Percentiles rank a stretch among this genome's conserved stretches.
Conservation (phyloP, 1,284 basidiomycete species). For the Tylopilus sp. region DNA sequence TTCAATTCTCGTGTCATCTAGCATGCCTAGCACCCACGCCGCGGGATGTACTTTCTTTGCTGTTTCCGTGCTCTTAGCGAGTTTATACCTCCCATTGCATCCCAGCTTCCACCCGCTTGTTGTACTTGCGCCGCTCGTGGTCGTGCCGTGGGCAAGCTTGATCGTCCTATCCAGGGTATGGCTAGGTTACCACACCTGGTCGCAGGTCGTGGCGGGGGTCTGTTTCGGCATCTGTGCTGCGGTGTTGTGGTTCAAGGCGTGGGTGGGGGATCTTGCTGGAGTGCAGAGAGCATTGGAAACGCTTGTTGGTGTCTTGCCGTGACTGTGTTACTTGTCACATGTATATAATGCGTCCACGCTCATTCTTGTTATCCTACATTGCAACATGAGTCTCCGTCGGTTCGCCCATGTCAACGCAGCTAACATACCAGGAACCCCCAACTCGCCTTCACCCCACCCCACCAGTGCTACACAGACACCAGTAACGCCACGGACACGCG, state of each 20-base stretch:
- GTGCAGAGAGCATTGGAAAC: conserved; percentile 18
- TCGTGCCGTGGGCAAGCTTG: conserved; percentile 50
- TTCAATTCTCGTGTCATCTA: conserved; percentile 32
- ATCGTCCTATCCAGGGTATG: conserved; percentile 70
- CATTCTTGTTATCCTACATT: conserved; percentile 10
- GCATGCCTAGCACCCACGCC: conserved; percentile 89
- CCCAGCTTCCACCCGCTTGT: conserved; percentile 38
- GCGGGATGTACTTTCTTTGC: conserved; percentile 72
- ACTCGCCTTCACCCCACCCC: conserved; percentile 36
- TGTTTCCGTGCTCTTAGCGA: conserved; percentile 62
- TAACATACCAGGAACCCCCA: conserved; percentile 25
- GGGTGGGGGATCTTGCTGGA: conserved; percentile 36
- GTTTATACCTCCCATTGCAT: conserved; percentile 49
- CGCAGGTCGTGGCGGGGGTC: conserved; percentile 69
- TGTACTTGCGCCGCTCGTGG: conserved; percentile 44
- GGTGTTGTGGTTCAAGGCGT: conserved; percentile 58
- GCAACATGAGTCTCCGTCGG: conserved; percentile 48
- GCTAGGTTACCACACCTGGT: conserved; percentile 79
- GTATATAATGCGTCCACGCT: conserved; percentile 12
- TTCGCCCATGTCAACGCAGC: conserved; percentile 48
- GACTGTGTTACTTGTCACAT: conserved; percentile 26
- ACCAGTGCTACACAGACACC: conserved; percentile 37
- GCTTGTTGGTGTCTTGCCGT: conserved; percentile 10
- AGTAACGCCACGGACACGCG: conserved; percentile 35
- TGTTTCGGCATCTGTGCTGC: conserved; percentile 58